Evolutionary conservation across 495 filamentous ascomycete species (phyloP).

Genomic region (Xanthoparmelia taractica): DNA sequence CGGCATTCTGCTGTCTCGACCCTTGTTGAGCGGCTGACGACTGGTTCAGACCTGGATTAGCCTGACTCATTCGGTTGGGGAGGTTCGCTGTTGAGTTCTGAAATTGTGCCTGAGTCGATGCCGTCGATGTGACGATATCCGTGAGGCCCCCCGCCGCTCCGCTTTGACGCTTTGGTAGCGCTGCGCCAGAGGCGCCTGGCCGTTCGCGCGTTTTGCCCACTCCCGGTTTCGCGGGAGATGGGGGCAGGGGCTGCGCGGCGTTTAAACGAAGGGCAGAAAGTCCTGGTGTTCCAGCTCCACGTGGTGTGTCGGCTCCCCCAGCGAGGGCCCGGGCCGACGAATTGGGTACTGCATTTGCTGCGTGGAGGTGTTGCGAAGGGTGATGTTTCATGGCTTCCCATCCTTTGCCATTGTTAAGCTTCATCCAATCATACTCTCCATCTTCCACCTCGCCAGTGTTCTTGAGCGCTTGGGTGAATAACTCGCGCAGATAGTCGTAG

Average conservation of each 20-base stretch:
- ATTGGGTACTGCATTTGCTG: slow-evolving; percentile 63
- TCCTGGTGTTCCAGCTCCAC: slow-evolving; percentile 50
- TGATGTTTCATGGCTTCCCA: slow-evolving; percentile 89
- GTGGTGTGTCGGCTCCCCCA: slow-evolving; percentile 53
- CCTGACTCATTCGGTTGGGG: slow-evolving; percentile 54
- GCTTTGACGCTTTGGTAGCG: slow-evolving; percentile 64
- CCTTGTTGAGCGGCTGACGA: slow-evolving; percentile 37
- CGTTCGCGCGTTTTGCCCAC: slow-evolving; percentile 70
- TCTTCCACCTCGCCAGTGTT: slow-evolving; percentile 91
- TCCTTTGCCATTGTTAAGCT: slow-evolving; percentile 88
- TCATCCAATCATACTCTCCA: slow-evolving; percentile 99
- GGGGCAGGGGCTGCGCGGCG: slow-evolving; percentile 85
- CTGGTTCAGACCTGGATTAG: slow-evolving; percentile 47
- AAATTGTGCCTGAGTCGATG: slow-evolving; percentile 84
- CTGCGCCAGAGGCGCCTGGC: slow-evolving; percentile 68
- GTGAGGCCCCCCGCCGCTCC: slow-evolving; percentile 56
- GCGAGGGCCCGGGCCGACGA: slow-evolving; percentile 73
- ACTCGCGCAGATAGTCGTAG: slow-evolving; percentile 94
- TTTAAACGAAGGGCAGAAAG: slow-evolving; percentile 91
- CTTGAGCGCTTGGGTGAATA: slow-evolving; percentile 95
- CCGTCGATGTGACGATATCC: slow-evolving; percentile 68
- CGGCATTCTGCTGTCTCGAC: slow-evolving; percentile 35
- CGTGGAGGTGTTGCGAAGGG: slow-evolving; percentile 68
- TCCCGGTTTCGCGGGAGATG: slow-evolving; percentile 74
- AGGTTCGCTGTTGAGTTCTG: slow-evolving; percentile 83